These are phyloP conservation scores for Camellia granthamiana DNA, from an alignment of 148 eudicot genomes.

Conservation along the genomic window DNA sequence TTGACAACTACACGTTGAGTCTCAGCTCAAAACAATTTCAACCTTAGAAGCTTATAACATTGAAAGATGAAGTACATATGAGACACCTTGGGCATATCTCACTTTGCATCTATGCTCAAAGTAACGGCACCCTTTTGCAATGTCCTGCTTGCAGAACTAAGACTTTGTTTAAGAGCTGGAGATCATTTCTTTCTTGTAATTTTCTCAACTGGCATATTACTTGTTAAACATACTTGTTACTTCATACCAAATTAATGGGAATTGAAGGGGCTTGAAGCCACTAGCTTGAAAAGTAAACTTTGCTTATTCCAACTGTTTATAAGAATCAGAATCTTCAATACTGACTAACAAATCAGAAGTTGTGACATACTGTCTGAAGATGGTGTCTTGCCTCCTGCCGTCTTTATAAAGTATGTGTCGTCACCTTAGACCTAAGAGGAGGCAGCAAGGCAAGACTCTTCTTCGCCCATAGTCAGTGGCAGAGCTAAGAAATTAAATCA, in stretches of 20 bases:
- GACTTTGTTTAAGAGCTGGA: slow-evolving; percentile 1
- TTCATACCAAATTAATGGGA: neutral
- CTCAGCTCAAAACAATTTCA: neutral
- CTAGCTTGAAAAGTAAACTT: neutral
- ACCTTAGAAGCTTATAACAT: neutral
- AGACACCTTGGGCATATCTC: neutral
- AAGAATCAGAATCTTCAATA: neutral
- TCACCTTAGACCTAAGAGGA: neutral
- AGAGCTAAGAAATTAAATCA: too few relatives aligned
- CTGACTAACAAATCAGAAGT: neutral
- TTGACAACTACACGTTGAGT: neutral
- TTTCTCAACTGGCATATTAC: neutral
- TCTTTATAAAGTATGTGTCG: neutral
- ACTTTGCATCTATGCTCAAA: neutral
- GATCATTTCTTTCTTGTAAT: neutral
- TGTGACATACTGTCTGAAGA: neutral
- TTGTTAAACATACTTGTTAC: neutral
- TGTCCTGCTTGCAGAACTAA: neutral
- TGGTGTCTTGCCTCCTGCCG: neutral
- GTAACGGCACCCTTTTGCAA: neutral
- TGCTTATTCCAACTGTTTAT: neutral
- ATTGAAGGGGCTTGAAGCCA: slow-evolving; percentile 2
- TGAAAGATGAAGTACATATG: neutral
- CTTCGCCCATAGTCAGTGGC: too few relatives aligned
- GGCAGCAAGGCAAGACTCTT: neutral